These are phyloP conservation scores for Solanum chmielewskii DNA, from an alignment of 257 asterid genomes.

Conservation along the genomic window DNA sequence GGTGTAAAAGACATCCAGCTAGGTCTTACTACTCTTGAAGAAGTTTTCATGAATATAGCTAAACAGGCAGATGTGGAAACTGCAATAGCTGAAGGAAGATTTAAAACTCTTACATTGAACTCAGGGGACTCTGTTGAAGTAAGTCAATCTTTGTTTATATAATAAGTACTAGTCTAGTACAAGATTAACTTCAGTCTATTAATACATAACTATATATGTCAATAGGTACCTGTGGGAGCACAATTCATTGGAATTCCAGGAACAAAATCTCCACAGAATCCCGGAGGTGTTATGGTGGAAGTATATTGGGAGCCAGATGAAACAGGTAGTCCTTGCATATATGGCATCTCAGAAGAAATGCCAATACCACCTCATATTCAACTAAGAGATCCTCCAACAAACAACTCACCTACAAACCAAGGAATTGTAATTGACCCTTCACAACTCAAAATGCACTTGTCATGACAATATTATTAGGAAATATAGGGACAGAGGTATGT, in stretches of 20 bases:
- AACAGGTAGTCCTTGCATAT: constrained; percentile 65
- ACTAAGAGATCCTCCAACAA: constrained; percentile 20
- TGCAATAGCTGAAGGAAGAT: constrained; percentile 53
- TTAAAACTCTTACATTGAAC: constrained; percentile 39
- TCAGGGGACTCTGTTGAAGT: constrained; percentile 57
- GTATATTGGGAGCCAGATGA: constrained; percentile 87
- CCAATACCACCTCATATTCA: constrained; percentile 54
- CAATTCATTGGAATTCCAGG: constrained; percentile 66
- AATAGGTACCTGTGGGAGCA: constrained; percentile 65
- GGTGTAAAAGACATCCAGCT: constrained; percentile 74
- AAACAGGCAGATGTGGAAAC: constrained; percentile 66
- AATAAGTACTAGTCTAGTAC: background rate
- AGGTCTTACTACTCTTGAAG: constrained; percentile 81
- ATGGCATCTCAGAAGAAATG: constrained; percentile 46
- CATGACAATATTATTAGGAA: background rate
- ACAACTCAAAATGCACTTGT: constrained; percentile 15
- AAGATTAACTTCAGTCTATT: background rate
- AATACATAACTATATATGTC: background rate
- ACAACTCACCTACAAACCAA: constrained; percentile 10
- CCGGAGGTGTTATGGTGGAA: constrained; percentile 44
- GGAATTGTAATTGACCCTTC: constrained; percentile 70
- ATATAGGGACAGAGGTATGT: background rate
- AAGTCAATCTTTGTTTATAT: background rate
- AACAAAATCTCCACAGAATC: constrained; percentile 23
- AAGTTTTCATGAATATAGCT: constrained; percentile 74